Base-by-base conservation (phyloP, 106 monocot species). In the Posidonia australis region DNA sequence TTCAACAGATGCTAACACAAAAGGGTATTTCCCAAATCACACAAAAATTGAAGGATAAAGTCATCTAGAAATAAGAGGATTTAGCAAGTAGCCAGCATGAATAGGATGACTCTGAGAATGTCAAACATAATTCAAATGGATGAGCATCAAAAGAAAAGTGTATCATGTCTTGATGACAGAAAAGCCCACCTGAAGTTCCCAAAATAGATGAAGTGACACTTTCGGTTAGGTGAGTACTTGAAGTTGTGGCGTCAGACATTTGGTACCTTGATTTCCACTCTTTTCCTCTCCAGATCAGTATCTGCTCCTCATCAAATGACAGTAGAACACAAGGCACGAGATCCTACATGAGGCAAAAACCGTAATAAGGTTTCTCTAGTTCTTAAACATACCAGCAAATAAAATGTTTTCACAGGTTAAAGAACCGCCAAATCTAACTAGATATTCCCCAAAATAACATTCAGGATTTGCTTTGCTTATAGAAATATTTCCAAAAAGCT, bases 261-360 rank as follows among this genome's bases (percentile, higher is more conserved):
- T 1, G 63, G 49, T 86, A 93, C 9, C 70, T 83, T 58, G 96
- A 80, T 75, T 85, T 87, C 96, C 96, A 96, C 53, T 80, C 77
- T 68, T 77, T 83, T 23, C 96, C 96, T 81, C 90, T 90, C 86
- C 85, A 96, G 76, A 90, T 85, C 67, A 96, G 41, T 69, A 96
- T 90, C 70, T 90, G 82, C 43, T 87, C 96, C 13, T 87, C 48
- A 43, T 96, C 96, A 79, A 96, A 96, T 13, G 96, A 96, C 30
- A 96, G 64, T 5, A 96, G 67, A 58, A 96, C 73, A 71, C 96
- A 96, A 14, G 96, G 96, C 49, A 96, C 96, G 57, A 98, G 72
- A 26, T 98, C 90, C 96, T 98, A 79, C 18, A 56, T 32, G 48
- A 61, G 19, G 29, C 20, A 61, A 61, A 4, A 49, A 17, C 14